phyloP scores from a whole-genome alignment of 371 early-diverging fungal genomes.

The Mucor piriformis region DNA sequence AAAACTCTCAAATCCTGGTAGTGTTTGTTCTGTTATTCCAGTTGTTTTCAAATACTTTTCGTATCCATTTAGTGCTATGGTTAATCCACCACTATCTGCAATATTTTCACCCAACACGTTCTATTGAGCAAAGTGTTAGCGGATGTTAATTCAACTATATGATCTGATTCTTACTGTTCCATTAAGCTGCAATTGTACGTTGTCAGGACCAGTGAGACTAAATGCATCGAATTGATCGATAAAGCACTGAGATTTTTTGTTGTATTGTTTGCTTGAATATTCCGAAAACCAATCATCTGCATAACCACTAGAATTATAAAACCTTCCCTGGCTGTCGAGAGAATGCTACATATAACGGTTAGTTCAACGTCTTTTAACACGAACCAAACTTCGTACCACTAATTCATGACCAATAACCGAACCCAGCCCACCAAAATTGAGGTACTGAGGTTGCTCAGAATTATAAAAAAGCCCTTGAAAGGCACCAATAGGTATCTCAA shows the following conservation, averaged over 20 bases:
- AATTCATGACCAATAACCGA: slow-evolving; percentile 61
- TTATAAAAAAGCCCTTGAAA: slow-evolving; percentile 48
- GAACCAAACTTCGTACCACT: slow-evolving; percentile 43
- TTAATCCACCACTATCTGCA: slow-evolving; percentile 74
- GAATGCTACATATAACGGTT: slow-evolving; percentile 33
- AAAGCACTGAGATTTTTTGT: slow-evolving; percentile 58
- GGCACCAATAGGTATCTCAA: slow-evolving; percentile 62
- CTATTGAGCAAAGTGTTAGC: slow-evolving; percentile 7
- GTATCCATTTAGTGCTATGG: slow-evolving; percentile 31
- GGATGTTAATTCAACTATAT: too few relatives aligned
- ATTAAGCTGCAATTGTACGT: background rate
- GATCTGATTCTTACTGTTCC: background rate
- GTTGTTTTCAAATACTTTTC: background rate
- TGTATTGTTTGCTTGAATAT: slow-evolving; percentile 34
- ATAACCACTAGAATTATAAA: slow-evolving; percentile 46
- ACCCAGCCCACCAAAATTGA: slow-evolving; percentile 65
- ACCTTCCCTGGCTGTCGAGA: slow-evolving; percentile 50
- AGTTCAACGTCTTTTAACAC: too few relatives aligned
- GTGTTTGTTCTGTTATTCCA: background rate
- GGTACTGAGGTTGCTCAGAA: slow-evolving; percentile 42
- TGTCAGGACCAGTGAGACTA: background rate
- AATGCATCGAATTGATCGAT: slow-evolving; percentile 60
- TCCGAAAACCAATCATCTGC: background rate
- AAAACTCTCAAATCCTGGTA: background rate
- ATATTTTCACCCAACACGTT: slow-evolving; percentile 70